Evolutionary conservation across 2,329 filamentous ascomycete species (phyloP), one percentile per base, ranked within the genome.

Genomic region (Verticillium zaregamsianum): DNA sequence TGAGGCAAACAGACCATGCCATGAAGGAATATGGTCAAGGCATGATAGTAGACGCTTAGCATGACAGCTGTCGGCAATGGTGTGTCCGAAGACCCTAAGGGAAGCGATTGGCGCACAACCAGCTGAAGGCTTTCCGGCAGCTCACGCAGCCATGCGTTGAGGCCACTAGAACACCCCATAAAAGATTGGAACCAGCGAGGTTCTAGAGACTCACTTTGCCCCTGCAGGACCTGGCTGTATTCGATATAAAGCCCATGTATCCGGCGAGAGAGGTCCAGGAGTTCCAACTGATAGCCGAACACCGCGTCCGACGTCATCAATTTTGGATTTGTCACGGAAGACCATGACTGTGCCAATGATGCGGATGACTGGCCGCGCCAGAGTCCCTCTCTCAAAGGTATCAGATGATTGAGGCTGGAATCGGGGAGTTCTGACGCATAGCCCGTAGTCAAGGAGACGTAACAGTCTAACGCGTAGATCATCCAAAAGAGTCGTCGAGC

Each of bases 381-480:
- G 14, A 45, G 25, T 14, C 31, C 17, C 17, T 58, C 58, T 37
- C 61, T 35, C 8, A 54, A 31, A 4, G 52, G 54, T 15, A 62
- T 20, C 45, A 62, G 57, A 28, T 58, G 39, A 14, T n/a, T 33
- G n/a, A 60, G 35, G 35, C 35, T 37, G 8, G 35, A 14, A 45
- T 61, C 37, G 28, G 7, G 17, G 12, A 60, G 31, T 4, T 59
- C 35, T 8, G 62, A 58, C 23, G 57, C 55, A 25, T 61, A 57
- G 12, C 57, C 52, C 2, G 62, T 63, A 2, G 62, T 63, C 3
- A 61, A 54, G n/a, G 62, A 57, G 37, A 63, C 59, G 54, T 57
- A 63, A 15, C 49, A 59, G 55, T 63, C 62, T 5, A 63, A 37
- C 12, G 59, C 49, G 25, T 63, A 63, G 14, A 63, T 63, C 31